These are phyloP conservation scores for Thielaviopsis cerberus DNA, from an alignment of 2,329 filamentous ascomycete genomes.

Conservation along the genomic window DNA sequence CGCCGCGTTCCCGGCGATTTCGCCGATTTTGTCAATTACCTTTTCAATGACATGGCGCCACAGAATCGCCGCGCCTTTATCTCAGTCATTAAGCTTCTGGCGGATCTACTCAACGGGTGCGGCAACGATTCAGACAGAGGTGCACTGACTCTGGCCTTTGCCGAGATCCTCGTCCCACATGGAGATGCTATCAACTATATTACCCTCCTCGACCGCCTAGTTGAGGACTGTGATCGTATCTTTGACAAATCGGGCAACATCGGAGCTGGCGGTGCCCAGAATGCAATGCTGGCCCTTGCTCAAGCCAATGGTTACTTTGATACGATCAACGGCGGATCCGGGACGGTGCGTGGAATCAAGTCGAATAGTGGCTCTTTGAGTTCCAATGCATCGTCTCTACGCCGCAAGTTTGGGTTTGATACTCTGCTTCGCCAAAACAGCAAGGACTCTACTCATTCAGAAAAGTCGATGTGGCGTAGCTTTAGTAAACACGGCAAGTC, in stretches of 20 bases:
- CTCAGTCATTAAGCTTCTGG: slow-evolving; percentile 65
- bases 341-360: slow-evolving; percentile 34
- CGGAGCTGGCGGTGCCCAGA: slow-evolving; percentile 10
- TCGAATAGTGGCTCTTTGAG: slow-evolving; percentile 55
- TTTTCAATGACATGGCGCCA: slow-evolving; percentile 48
- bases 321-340: slow-evolving; percentile 30
- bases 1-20: slow-evolving; percentile 56
- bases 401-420: slow-evolving; percentile 68
- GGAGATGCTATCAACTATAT: slow-evolving; percentile 60
- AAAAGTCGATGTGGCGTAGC: slow-evolving; percentile 58
- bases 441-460: slow-evolving; percentile 25
- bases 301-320: slow-evolving; percentile 30
- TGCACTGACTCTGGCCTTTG: slow-evolving; percentile 71
- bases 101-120: slow-evolving; percentile 74
- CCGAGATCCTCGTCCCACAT: slow-evolving; percentile 54
- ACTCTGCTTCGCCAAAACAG: slow-evolving; percentile 60
- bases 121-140: slow-evolving; percentile 82
- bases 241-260: slow-evolving; percentile 41
- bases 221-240: slow-evolving; percentile 77
- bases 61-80: slow-evolving; percentile 63
- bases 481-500: slow-evolving; percentile 45
- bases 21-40: slow-evolving; percentile 45
- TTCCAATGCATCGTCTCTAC: slow-evolving; percentile 72
- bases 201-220: slow-evolving; percentile 69
- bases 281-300: slow-evolving; percentile 13